A percentile compares a stretch with the other conserved stretches of the same genome.
These are phyloP conservation scores for Celoporthe dispersa DNA, from an alignment of 2,329 filamentous ascomycete genomes.

Conservation along the genomic window DNA sequence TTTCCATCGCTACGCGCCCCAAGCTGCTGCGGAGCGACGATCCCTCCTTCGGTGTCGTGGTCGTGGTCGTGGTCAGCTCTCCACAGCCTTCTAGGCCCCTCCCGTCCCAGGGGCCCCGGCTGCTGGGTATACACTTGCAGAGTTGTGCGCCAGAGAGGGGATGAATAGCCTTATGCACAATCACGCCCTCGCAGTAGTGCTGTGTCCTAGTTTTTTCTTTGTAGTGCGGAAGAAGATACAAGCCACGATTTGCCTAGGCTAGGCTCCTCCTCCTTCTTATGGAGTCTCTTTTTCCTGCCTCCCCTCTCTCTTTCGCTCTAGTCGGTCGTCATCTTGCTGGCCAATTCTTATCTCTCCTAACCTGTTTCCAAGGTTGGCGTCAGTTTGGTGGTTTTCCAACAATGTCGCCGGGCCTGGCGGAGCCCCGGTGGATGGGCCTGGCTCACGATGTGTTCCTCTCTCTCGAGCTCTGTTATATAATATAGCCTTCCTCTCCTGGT, in stretches of 20 bases:
- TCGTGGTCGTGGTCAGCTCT: neutral
- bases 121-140: neutral
- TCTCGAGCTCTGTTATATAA: slow-evolving; percentile 19
- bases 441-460: slow-evolving; percentile 15
- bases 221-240: neutral
- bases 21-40: neutral
- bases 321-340: slow-evolving; percentile 20
- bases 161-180: slow-evolving; percentile 17
- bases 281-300: neutral
- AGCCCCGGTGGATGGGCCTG: neutral
- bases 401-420: slow-evolving; percentile 4
- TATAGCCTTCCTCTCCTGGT: slow-evolving; percentile 3
- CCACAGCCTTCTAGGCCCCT: neutral
- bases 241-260: slow-evolving; percentile 3
- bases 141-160: neutral
- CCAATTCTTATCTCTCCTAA: slow-evolving; percentile 15
- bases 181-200: slow-evolving; percentile 1
- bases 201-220: neutral
- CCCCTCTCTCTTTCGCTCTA: neutral
- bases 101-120: too few species aligned
- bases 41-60: neutral
- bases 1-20: neutral
- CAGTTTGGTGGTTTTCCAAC: slow-evolving; percentile 5
- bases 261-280: neutral
- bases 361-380: slow-evolving; percentile 22